phyloP scores from a whole-genome alignment of 495 filamentous ascomycete species.

The Xylaria scruposa region DNA sequence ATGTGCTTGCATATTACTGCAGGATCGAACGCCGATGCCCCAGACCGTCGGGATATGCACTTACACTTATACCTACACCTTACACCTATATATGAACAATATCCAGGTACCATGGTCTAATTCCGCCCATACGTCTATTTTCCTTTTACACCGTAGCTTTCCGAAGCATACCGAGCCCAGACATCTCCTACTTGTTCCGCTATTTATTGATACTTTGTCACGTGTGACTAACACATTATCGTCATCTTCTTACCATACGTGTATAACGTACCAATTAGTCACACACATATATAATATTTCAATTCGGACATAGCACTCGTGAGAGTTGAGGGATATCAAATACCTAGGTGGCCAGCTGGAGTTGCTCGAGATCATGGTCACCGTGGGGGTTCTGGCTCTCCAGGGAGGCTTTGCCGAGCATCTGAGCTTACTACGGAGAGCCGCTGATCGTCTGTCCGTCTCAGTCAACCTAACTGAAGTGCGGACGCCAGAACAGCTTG shows the following conservation, averaged over 20 bases:
- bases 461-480: conserved; percentile 74
- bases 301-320: neutral
- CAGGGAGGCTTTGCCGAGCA: conserved; percentile 96
- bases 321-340: neutral
- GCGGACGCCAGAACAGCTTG: conserved; percentile 74
- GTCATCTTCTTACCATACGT: neutral
- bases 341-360: neutral
- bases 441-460: conserved; percentile 51
- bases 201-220: conserved; percentile 5
- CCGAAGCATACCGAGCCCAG: conserved; percentile 10
- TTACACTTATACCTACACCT: too few relatives aligned
- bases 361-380: conserved; percentile 47
- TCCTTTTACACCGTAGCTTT: conserved; percentile 1
- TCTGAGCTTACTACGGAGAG: conserved; percentile 74
- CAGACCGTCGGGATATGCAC: neutral
- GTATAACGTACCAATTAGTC: neutral
- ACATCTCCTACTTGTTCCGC: conserved; percentile 12
- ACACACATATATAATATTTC: neutral
- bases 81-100: too few relatives aligned
- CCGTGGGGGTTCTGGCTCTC: conserved; percentile 86
- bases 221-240: neutral
- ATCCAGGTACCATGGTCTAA: neutral
- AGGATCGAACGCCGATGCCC: neutral
- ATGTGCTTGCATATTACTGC: neutral
- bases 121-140: neutral